Evolutionary conservation across 169 alveolate species (phyloP).

Genomic region (Eimeria zaria): DNA sequence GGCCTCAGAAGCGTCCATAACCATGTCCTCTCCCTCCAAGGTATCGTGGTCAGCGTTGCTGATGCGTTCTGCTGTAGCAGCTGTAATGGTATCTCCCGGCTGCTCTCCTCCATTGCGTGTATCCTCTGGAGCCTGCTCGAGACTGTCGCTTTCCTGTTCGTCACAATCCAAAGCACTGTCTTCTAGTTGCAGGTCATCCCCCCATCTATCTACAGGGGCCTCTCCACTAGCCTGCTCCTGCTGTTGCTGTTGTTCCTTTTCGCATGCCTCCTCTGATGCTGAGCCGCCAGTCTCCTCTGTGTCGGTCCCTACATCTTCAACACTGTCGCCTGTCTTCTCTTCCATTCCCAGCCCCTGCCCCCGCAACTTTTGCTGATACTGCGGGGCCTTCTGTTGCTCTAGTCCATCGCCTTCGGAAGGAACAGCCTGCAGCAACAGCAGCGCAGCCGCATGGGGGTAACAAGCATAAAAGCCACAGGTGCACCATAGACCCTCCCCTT

Average conservation of each 20-base stretch:
- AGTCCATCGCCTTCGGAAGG: constrained; percentile 14
- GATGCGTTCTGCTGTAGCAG: constrained; percentile 2
- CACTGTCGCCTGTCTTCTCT: constrained; percentile 12
- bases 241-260: constrained; percentile 32
- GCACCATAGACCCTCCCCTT: neutral
- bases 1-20: neutral
- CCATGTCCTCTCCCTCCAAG: constrained; percentile 85
- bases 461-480: neutral
- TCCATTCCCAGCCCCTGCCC: neutral
- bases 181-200: constrained; percentile 51
- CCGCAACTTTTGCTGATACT: constrained; percentile 36
- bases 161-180: constrained; percentile 49
- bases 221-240: constrained; percentile 31
- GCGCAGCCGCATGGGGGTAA: neutral
- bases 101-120: constrained; percentile 74
- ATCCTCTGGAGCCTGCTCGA: constrained; percentile 1
- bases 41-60: constrained; percentile 13
- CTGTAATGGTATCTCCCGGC: neutral
- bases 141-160: constrained; percentile 27
- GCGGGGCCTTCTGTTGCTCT: constrained; percentile 51
- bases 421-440: constrained; percentile 17
- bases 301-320: constrained; percentile 15
- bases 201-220: constrained; percentile 30
- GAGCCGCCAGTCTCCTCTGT: constrained; percentile 47
- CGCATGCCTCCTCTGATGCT: constrained; percentile 18